These are phyloP conservation scores for Epichloe coenophiala DNA, from an alignment of 2,329 filamentous ascomycete species.

Conservation along the genomic window DNA sequence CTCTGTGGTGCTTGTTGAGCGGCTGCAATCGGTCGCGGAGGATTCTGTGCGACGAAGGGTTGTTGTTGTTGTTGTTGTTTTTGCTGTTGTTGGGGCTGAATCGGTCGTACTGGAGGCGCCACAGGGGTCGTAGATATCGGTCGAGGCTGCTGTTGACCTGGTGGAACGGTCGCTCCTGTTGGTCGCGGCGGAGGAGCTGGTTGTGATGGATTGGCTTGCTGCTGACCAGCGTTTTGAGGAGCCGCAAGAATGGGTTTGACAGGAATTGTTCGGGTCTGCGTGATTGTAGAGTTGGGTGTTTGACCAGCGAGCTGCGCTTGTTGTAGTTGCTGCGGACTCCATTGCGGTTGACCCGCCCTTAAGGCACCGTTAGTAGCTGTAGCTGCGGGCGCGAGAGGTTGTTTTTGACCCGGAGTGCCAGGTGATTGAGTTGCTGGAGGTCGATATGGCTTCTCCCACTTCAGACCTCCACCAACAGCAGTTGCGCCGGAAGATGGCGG, in stretches of 20 bases:
- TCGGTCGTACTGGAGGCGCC: conserved; percentile 20
- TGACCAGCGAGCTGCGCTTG: not conserved
- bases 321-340: conserved; percentile 8
- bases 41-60: conserved; percentile 2
- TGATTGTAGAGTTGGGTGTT: not conserved
- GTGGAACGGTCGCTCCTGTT: conserved; percentile 15
- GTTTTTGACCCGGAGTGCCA: conserved; percentile 7
- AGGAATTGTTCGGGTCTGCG: conserved; percentile 11
- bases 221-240: conserved; percentile 23
- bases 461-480: conserved; percentile 12
- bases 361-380: not conserved
- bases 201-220: conserved; percentile 22
- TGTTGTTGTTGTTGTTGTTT: conserved; percentile 12
- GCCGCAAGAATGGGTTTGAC: conserved; percentile 19
- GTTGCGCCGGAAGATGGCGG: not conserved
- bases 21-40: conserved; percentile 19
- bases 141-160: conserved; percentile 15
- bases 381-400: conserved; percentile 3
- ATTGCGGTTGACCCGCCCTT: conserved; percentile 5
- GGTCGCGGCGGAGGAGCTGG: conserved; percentile 19
- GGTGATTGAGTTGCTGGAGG: conserved; percentile 14
- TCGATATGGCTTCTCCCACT: conserved; percentile 30
- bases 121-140: conserved; percentile 21
- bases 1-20: conserved; percentile 17
- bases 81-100: conserved; percentile 17